phyloP scores from a whole-genome alignment of 78 protist genomes.

The Dictyostelium firmibasis region DNA sequence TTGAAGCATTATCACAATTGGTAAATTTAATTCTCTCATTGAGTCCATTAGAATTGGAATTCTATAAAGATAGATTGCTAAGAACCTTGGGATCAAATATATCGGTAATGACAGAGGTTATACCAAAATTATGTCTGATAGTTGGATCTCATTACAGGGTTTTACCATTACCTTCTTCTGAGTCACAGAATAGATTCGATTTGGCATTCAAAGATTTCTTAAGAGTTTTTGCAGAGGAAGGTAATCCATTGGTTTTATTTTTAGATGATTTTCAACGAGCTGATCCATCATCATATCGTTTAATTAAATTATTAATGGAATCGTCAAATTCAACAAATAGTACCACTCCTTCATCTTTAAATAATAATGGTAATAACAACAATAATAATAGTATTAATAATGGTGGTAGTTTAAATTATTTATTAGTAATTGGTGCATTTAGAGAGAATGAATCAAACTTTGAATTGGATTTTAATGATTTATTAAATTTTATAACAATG shows the following conservation, averaged over 20 bases:
- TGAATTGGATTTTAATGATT: not conserved
- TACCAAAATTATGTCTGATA: slow-evolving; percentile 49
- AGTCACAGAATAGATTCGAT: slow-evolving; percentile 55
- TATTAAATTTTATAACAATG: not conserved
- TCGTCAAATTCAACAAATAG: not conserved
- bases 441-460: slow-evolving; percentile 53
- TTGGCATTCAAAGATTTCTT: slow-evolving; percentile 64
- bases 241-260: slow-evolving; percentile 59
- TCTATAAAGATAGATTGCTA: slow-evolving; percentile 34
- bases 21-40: slow-evolving; percentile 18
- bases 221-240: slow-evolving; percentile 64
- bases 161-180: slow-evolving; percentile 52
- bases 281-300: slow-evolving; percentile 24
- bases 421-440: slow-evolving; percentile 58
- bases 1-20: slow-evolving; percentile 59
- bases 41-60: slow-evolving; percentile 43
- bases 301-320: slow-evolving; percentile 24
- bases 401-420: slow-evolving; percentile 9
- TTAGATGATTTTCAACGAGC: slow-evolving; percentile 74
- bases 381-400: not conserved
- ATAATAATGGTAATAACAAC: not conserved
- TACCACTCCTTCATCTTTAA: not conserved
- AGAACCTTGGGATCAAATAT: slow-evolving; percentile 56
- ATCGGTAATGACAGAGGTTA: slow-evolving; percentile 48
- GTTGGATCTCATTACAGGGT: slow-evolving; percentile 30